These are phyloP conservation scores for Cryptomeria japonica DNA, from an alignment of 75 land plant genomes.

Conservation along the genomic window DNA sequence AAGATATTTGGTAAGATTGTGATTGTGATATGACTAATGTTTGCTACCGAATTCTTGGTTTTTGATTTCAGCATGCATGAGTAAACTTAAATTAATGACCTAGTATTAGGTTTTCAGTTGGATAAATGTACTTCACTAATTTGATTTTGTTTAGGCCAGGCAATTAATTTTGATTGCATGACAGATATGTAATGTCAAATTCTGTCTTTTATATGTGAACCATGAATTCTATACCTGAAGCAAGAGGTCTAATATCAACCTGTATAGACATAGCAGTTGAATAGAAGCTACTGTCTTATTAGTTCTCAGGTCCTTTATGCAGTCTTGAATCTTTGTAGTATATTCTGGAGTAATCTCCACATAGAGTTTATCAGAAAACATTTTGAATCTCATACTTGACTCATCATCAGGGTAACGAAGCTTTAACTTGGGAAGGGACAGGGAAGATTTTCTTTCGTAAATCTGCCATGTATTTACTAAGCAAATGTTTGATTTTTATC, in stretches of 20 bases:
- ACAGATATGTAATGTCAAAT: not conserved
- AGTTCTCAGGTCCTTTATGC: no score
- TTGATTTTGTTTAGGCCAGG: not conserved
- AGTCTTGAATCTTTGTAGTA: no score
- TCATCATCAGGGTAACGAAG: no score
- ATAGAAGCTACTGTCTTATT: not conserved
- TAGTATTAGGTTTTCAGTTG: not conserved
- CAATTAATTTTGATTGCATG: not conserved
- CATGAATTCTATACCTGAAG: not conserved
- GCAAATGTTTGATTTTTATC: no score
- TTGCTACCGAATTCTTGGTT: not conserved
- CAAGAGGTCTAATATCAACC: not conserved
- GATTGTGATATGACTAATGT: not conserved
- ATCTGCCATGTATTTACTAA: no score
- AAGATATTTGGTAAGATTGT: slow-evolving; percentile 73
- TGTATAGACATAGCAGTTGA: not conserved
- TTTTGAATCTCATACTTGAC: no score
- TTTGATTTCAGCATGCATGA: not conserved
- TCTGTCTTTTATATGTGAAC: not conserved
- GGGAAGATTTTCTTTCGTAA: no score
- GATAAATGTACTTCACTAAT: not conserved
- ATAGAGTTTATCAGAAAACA: no score
- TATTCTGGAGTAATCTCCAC: no score
- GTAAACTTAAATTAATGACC: not conserved
- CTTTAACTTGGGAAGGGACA: no score